These are phyloP conservation scores for Picochlorum sp. DNA, from an alignment of 139 green algal species.

Conservation along the genomic window DNA sequence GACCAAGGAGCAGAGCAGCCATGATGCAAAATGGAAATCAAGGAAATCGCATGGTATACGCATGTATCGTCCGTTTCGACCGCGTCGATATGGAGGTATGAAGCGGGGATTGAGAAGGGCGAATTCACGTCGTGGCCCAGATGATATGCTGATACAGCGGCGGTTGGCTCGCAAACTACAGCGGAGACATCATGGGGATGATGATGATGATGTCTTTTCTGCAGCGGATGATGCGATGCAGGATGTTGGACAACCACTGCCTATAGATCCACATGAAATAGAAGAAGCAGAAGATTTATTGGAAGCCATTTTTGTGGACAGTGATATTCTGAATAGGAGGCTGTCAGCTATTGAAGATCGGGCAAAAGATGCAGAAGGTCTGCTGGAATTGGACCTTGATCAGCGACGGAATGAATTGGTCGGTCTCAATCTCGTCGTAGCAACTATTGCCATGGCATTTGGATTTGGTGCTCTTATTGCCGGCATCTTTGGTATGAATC, in stretches of 20 bases:
- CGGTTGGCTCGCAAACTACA: background rate
- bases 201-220: background rate
- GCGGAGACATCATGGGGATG: background rate
- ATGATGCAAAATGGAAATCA: no score
- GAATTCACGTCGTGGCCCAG: background rate
- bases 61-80: no score
- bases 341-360: constrained; percentile 23
- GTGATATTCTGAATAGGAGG: constrained; percentile 18
- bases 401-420: constrained; percentile 40
- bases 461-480: constrained; percentile 7
- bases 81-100: no score
- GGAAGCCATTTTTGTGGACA: constrained; percentile 7
- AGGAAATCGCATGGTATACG: no score
- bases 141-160: constrained; percentile 1
- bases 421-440: constrained; percentile 34
- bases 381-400: constrained; percentile 37
- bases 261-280: constrained; percentile 8
- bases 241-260: background rate
- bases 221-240: background rate
- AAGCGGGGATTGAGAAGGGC: no score
- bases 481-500: constrained; percentile 34
- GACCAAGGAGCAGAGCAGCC: no score
- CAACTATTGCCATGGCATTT: constrained; percentile 25
- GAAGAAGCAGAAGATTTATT: constrained; percentile 16
- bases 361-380: constrained; percentile 27